Conservation (phyloP, 73 alveolate genomes). For the Tetrahymena malaccensis region DNA sequence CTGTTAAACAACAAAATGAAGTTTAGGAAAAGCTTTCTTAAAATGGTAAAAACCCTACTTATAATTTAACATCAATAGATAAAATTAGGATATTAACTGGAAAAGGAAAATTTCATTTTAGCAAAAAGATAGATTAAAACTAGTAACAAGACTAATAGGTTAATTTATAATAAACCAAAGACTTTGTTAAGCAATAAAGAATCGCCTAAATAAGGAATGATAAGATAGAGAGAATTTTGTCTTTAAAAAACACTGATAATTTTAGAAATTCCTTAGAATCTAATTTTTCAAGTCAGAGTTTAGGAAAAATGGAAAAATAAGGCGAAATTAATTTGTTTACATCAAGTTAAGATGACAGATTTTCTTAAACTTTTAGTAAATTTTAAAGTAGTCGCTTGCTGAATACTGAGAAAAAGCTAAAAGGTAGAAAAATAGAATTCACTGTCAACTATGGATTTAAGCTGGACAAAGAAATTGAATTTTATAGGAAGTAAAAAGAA, state of each 20-base stretch:
- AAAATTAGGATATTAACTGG: not conserved
- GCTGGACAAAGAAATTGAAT: not conserved
- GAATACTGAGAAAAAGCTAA: not conserved
- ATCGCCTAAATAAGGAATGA: not conserved
- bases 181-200: not conserved
- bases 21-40: not conserved
- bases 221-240: not conserved
- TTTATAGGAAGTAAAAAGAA: not conserved
- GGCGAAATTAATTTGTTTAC: not conserved
- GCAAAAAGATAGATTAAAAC: not conserved
- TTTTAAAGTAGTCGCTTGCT: not conserved
- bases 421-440: not conserved
- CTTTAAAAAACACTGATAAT: not conserved
- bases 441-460: not conserved
- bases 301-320: not conserved
- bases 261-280: not conserved
- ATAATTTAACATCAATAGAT: not conserved
- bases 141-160: not conserved
- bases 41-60: not conserved
- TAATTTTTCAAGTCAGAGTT: not conserved
- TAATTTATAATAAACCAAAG: not conserved
- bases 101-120: not conserved
- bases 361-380: not conserved
- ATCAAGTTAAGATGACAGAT: not conserved
- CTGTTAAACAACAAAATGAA: not conserved